phyloP scores from a whole-genome alignment of 2,329 filamentous ascomycete species.

The Fusarium scirpi region DNA sequence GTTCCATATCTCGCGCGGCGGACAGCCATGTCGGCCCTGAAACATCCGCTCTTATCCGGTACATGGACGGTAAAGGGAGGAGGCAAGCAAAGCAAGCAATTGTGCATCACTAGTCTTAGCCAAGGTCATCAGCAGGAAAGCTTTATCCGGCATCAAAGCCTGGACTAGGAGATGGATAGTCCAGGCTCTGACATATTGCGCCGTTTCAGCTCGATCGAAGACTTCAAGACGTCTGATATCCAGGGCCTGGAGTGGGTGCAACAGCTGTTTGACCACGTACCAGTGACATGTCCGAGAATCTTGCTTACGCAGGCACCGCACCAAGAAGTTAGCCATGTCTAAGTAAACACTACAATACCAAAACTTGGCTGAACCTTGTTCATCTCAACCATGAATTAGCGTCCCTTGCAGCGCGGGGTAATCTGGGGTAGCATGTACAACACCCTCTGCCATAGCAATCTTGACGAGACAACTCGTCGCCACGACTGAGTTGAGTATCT shows the following conservation, averaged over 20 bases:
- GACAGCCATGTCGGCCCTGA: constrained; percentile 7
- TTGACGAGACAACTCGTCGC: background rate
- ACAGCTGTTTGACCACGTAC: background rate
- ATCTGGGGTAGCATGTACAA: constrained; percentile 20
- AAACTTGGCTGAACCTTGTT: constrained; percentile 16
- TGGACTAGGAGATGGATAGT: background rate
- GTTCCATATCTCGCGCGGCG: background rate
- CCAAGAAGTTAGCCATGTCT: background rate
- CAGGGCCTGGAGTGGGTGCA: background rate
- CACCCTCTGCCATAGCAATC: background rate
- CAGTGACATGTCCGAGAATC: background rate
- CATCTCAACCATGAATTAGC: background rate
- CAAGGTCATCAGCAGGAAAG: background rate
- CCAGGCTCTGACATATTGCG: background rate
- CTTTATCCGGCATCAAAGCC: background rate
- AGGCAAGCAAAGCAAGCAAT: background rate
- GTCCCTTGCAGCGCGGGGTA: constrained; percentile 21
- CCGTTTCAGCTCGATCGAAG: background rate
- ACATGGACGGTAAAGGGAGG: background rate
- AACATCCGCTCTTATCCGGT: constrained; percentile 18
- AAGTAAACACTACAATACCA: background rate
- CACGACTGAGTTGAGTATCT: background rate
- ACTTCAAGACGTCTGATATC: background rate
- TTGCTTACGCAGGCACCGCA: background rate
- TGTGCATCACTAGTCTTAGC: background rate